phyloP scores from a whole-genome alignment of 331 rosid genomes.

The Erythrophleum ivorense region DNA sequence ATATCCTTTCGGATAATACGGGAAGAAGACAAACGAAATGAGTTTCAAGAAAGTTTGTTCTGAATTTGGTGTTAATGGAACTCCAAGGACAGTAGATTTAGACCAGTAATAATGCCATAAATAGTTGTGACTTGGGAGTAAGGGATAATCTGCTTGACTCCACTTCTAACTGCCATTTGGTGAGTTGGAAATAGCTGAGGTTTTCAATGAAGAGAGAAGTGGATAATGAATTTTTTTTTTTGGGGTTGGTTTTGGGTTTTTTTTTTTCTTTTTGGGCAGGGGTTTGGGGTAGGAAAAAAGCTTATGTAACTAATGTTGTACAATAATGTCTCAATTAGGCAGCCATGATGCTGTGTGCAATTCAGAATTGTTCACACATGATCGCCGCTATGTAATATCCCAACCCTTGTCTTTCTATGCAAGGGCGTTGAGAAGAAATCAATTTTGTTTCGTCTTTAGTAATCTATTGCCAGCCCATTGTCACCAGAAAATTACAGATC shows the following conservation, averaged over 20 bases:
- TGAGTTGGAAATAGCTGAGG: neutral
- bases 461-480: neutral
- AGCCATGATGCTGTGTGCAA: neutral
- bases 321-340: neutral
- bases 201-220: neutral
- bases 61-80: neutral
- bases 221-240: neutral
- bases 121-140: neutral
- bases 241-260: too few species aligned
- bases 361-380: neutral
- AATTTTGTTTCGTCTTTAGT: neutral
- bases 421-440: neutral
- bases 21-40: neutral
- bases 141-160: neutral
- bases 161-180: neutral
- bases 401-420: neutral
- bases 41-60: neutral
- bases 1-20: neutral
- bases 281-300: neutral
- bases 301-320: neutral
- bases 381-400: neutral
- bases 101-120: neutral
- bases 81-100: neutral
- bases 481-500: too few species aligned
- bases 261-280: neutral